Evolutionary conservation across 2,329 filamentous ascomycete genomes (phyloP).

Genomic region (Penicillium psychrosexuale): DNA sequence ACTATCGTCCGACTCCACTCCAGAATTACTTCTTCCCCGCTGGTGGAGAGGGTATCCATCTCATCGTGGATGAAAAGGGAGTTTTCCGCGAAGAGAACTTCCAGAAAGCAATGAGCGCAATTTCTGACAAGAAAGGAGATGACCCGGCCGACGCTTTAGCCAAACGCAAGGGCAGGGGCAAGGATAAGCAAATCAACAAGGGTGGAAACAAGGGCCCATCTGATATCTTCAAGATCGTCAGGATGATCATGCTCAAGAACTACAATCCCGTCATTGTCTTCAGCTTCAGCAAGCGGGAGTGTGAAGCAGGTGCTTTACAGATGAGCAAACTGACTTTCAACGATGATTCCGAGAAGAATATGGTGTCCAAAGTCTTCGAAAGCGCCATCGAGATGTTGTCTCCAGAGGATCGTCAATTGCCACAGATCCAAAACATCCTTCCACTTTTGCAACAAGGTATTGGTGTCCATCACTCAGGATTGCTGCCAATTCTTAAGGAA

Average conservation of each 20-base stretch:
- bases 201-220: conserved; percentile 68
- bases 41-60: conserved; percentile 85
- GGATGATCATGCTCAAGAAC: conserved; percentile 97
- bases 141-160: conserved; percentile 76
- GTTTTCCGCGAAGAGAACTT: conserved; percentile 97
- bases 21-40: conserved; percentile 98
- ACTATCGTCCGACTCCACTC: conserved; percentile 92
- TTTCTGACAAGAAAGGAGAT: conserved; percentile 81
- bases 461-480: conserved; percentile 92
- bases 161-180: conserved; percentile 80
- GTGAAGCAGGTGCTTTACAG: conserved; percentile 82
- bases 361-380: conserved; percentile 91
- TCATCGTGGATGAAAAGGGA: conserved; percentile 95
- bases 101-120: conserved; percentile 87
- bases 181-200: conserved; percentile 88
- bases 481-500: conserved; percentile 94
- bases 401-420: conserved; percentile 82
- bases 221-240: conserved; percentile 96
- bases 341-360: conserved; percentile 88
- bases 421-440: conserved; percentile 86
- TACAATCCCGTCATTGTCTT: conserved; percentile 99
- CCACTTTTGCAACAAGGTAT: conserved; percentile 88
- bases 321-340: conserved; percentile 91
- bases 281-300: conserved; percentile 98
- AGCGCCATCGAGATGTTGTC: conserved; percentile 91